Base-by-base conservation (phyloP, 208 protist genomes). In the Blastocrithidia nonstop region DNA sequence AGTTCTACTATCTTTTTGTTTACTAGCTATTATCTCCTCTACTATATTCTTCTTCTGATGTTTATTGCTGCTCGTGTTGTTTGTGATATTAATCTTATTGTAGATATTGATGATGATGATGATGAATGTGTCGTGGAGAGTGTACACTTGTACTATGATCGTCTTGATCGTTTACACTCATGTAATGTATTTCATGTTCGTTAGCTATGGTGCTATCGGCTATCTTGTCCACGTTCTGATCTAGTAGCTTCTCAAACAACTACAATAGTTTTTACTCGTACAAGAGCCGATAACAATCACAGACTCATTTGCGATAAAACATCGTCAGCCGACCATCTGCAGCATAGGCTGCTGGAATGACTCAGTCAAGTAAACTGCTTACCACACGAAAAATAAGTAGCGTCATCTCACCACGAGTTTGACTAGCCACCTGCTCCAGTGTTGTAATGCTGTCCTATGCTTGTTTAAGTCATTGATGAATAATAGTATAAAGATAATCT, bases 251-350 rank as follows among this genome's bases (percentile, higher is more conserved):
- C 0, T 37, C 50, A 55, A 89, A 85, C 19, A 66, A 62, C 8
- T 71, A 57, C 16, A 91, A 50, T 32, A 91, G 45, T 13, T 57
- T 60, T 35, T 76, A 67, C 29, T 78, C 57, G 31, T 63, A 68
- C 45, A 91, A 45, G 19, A 87, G 45, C 13, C 68, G 63, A 49
- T 88, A 91, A 20, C 84, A 50, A 38, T 85, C 77, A 47, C 74
- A 87, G 25, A 80, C 54, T 78, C 82, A 91, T 47, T 80, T 85
- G 19, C 71, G 69, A 53, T 88, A 91, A 50, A 84, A 88, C 7
- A 91, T 23, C 43, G 57, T 56, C 21, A 57, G 50, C 31, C 71
- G 71, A 5, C 33, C 50, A 46, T 83, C 68, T 8, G 63, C 63
- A 13, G 66, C 57, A 32, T 72, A 70, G 28, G 76, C 72, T 21